Conservation (phyloP, 176 grass and related monocot genomes). For the Carex scoparia region DNA sequence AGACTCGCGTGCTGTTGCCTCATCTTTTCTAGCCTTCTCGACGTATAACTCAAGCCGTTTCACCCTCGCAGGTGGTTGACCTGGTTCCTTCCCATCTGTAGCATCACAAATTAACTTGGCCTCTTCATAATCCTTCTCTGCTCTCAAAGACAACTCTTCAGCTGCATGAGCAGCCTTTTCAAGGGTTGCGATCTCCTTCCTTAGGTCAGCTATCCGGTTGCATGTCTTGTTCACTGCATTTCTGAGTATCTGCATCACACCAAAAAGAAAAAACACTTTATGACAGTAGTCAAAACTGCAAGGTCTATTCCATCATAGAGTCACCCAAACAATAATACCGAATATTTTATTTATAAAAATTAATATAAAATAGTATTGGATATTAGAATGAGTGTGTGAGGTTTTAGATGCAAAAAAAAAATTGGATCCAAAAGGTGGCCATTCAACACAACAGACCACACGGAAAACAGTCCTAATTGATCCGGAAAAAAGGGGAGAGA, state of each 20-base stretch:
- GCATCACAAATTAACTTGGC: slow-evolving; percentile 65
- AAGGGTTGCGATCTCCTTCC: slow-evolving; percentile 78
- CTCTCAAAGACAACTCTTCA: slow-evolving; percentile 50
- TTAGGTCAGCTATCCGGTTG: slow-evolving; percentile 80
- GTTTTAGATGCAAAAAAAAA: too few relatives aligned
- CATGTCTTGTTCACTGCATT: slow-evolving; percentile 95
- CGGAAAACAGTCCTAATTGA: too few relatives aligned
- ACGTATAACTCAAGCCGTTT: slow-evolving; percentile 58
- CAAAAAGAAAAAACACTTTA: not conserved
- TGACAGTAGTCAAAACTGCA: not conserved
- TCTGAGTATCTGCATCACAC: slow-evolving; percentile 66
- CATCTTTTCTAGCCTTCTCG: slow-evolving; percentile 60
- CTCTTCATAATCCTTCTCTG: slow-evolving; percentile 53
- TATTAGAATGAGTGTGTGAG: too few relatives aligned
- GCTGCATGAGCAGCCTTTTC: slow-evolving; percentile 57
- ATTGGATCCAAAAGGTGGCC: too few relatives aligned
- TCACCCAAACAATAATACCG: not conserved
- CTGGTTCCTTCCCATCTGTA: slow-evolving; percentile 54
- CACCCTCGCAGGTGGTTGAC: slow-evolving; percentile 75
- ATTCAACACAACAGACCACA: too few relatives aligned
- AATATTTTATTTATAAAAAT: too few relatives aligned
- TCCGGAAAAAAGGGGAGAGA: too few relatives aligned
- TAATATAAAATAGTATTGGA: too few relatives aligned
- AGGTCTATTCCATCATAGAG: not conserved
- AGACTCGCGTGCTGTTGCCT: slow-evolving; percentile 41